These are phyloP conservation scores for Biscogniauxia sp. DNA, from an alignment of 2,329 filamentous ascomycete genomes.

Conservation along the genomic window DNA sequence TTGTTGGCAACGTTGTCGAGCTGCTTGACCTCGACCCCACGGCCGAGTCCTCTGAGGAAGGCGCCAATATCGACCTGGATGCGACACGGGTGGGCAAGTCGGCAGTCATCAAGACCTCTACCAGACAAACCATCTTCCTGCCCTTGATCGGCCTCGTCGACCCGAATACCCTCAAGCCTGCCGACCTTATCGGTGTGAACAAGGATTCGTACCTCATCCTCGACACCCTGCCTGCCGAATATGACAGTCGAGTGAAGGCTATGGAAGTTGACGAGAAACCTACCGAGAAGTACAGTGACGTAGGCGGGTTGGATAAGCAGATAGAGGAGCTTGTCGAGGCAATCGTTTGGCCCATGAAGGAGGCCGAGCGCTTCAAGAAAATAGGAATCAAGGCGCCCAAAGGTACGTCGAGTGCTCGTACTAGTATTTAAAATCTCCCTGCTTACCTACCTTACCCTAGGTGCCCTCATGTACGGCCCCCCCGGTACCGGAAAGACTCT, in stretches of 20 bases:
- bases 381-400: conserved; percentile 99
- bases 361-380: conserved; percentile 98
- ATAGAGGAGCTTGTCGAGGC: conserved; percentile 98
- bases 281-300: conserved; percentile 97
- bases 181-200: conserved; percentile 95
- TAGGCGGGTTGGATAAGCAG: conserved; percentile 96
- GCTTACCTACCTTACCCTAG: conserved; percentile 43
- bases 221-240: conserved; percentile 94
- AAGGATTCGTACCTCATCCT: conserved; percentile 98
- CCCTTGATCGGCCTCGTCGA: conserved; percentile 96
- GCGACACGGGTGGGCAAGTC: conserved; percentile 96
- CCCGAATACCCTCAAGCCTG: conserved; percentile 90
- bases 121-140: conserved; percentile 96
- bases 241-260: conserved; percentile 97
- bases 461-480: conserved; percentile 96
- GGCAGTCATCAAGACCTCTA: conserved; percentile 98
- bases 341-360: conserved; percentile 99
- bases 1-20: conserved; percentile 97
- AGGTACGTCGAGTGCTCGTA: conserved; percentile 55
- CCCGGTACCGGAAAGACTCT: conserved; percentile 89
- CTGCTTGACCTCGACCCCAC: conserved; percentile 95
- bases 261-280: conserved; percentile 99
- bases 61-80: conserved; percentile 97
- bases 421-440: neutral
- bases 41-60: conserved; percentile 93